Base-by-base conservation (phyloP, 768 basidiomycete species). In the Chiua virens region DNA sequence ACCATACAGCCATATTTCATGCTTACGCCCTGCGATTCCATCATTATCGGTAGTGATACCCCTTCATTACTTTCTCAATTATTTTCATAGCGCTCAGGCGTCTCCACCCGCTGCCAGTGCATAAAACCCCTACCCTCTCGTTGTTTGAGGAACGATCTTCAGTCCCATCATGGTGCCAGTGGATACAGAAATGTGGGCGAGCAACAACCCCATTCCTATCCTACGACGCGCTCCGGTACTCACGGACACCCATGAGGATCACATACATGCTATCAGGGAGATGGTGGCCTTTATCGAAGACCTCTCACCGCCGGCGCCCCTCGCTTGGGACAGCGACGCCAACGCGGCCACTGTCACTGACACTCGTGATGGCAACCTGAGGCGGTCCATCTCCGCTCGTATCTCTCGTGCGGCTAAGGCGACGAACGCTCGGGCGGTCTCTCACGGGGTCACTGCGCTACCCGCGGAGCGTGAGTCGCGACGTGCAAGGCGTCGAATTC, bases 181-280 rank as follows among this genome's bases (percentile, higher is more conserved):
- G 15, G 36, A 34, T 7, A 7, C 21, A 22, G 45, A 41, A 11
- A n/a, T 8, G 15, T 23, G 49, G 35, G 21, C 15, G 30, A 47
- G 47, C 46, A 42, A 44, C 18, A 21, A 39, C 36, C 53, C 64
- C 15, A 52, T 34, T 28, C 68, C 65, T 15, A 51, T 65, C 27
- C 59, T 78, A 5, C 70, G 64, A 43, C 68, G 77, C n/a, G 75
- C 76, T 2, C 66, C 66, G 13, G 69, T 64, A 46, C 53, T 78
- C 41, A 51, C 69, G 34, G 64, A 65, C n/a, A 66, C 62, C 53
- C 67, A 66, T 20, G 61, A 64, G 35, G 63, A 67, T 25, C 63
- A 60, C 25, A 54, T 58, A 5, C 45, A 10, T 13, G 47, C 20
- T 23, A 20, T 43, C 30, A 37, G 23, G 32, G 56, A 61, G 21